Base-by-base conservation (phyloP, 2,329 filamentous ascomycete species). In the Fusarium poae region DNA sequence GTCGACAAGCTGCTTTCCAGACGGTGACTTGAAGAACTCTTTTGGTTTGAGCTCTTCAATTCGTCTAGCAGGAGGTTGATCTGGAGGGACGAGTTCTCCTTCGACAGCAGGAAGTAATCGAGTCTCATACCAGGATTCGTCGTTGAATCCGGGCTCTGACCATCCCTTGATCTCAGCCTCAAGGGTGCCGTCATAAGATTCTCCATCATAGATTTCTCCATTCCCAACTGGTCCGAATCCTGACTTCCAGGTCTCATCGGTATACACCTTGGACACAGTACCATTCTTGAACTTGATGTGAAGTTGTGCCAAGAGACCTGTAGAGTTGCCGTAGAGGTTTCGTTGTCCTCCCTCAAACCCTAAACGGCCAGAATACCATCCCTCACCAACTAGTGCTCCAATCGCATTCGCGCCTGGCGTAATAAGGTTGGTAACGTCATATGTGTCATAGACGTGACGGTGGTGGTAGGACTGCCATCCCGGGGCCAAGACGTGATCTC, bases 391-490 rank as follows among this genome's bases (percentile, higher is more conserved):
- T 9, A 80, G 77, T 3, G 80, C 76, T 2, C 74, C 78, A 30
- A 85, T 74, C 0, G 74, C 71, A 43, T 74, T 72, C 52, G 82
- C 29, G 3, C 77, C 80, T 30, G 85, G 74, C 71, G 20, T 73
- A 2, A 87, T 53, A 0, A 83, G 75, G 1, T 75, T 61, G 0
- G 80, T 81, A 2, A 88, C 82, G 61, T 88, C 85, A 60, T 83
- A 85, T 0, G 82, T 83, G 60, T 88, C 81, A 59, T 88, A 89
- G 1, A 79, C 76, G 18, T 83, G 79, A 1, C 85, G 78, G 55
- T 82, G 74, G 1, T 81, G 75, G 66, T 88, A 88, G 4, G 80
- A 80, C 45, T 82, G 81, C 83, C 84, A 87, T 0, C 85, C 85
- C 0, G 85, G 85, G 20, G 84, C 81, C 40, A 86, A 75, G 16